Evolutionary conservation across 495 filamentous ascomycete genomes (phyloP).

Genomic region (Penicillium atrosanguineum): DNA sequence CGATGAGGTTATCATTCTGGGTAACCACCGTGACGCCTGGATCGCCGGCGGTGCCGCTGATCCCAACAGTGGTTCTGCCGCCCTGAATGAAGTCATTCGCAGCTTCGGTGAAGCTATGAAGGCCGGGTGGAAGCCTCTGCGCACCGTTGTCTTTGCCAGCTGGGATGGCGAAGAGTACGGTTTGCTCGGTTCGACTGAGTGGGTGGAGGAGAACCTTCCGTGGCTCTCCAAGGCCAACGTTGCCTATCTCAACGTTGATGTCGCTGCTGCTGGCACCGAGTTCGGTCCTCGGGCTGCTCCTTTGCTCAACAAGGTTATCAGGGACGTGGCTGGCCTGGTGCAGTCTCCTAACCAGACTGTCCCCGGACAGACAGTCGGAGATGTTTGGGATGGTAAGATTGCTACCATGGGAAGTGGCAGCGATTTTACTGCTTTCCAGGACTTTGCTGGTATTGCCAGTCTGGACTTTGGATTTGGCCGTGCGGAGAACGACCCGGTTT

Average conservation of each 20-base stretch:
- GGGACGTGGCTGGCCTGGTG: conserved; percentile 66
- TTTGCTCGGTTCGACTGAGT: conserved; percentile 68
- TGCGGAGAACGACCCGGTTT: conserved; percentile 50
- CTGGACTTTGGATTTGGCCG: conserved; percentile 58
- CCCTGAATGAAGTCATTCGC: conserved; percentile 81
- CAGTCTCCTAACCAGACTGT: conserved; percentile 74
- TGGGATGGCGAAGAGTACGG: conserved; percentile 79
- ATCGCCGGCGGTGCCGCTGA: conserved; percentile 82
- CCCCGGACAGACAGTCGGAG: conserved; percentile 62
- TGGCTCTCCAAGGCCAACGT: conserved; percentile 76
- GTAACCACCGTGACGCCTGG: conserved; percentile 96
- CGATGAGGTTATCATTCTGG: conserved; percentile 86
- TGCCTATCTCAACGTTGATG: conserved; percentile 72
- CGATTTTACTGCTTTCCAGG: conserved; percentile 75
- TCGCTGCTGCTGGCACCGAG: conserved; percentile 52
- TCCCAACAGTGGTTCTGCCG: conserved; percentile 84
- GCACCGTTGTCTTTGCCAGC: conserved; percentile 73
- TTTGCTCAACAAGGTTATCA: conserved; percentile 72
- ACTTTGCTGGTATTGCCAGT: conserved; percentile 66
- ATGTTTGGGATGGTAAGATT: conserved; percentile 60
- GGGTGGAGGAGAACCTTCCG: conserved; percentile 79
- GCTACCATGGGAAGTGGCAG: conserved; percentile 66
- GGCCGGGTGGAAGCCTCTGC: conserved; percentile 82
- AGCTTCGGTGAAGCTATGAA: conserved; percentile 74
- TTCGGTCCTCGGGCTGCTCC: conserved; percentile 59